Conservation (phyloP, 2,329 filamentous ascomycete genomes). For the Curvularia sp. region DNA sequence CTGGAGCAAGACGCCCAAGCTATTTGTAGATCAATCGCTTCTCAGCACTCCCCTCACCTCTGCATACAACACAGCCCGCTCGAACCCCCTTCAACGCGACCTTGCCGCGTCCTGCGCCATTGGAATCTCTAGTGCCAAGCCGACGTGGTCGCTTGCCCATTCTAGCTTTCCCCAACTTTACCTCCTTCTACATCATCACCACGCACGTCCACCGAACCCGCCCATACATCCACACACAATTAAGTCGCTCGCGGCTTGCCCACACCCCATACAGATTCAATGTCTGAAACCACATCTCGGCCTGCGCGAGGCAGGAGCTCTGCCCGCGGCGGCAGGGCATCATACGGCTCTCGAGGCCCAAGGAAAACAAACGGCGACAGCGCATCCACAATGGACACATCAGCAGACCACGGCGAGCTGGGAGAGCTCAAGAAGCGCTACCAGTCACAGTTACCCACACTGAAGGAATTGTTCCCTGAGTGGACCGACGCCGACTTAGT, state of each 20-base stretch:
- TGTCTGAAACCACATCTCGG: slow-evolving; percentile 95
- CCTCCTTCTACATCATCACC: slow-evolving; percentile 44
- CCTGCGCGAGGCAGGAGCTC: slow-evolving; percentile 90
- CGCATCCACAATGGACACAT: slow-evolving; percentile 64
- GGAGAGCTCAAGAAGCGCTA: slow-evolving; percentile 92
- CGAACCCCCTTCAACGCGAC: slow-evolving; percentile 28
- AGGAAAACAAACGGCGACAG: slow-evolving; percentile 74
- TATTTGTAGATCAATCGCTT: slow-evolving; percentile 17
- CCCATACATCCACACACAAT: slow-evolving; percentile 33
- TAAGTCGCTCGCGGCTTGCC: slow-evolving; percentile 32
- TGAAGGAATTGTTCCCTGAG: slow-evolving; percentile 92
- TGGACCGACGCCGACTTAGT: slow-evolving; percentile 97
- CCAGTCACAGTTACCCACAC: slow-evolving; percentile 74
- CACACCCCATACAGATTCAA: slow-evolving; percentile 61
- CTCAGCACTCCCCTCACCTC: slow-evolving; percentile 18
- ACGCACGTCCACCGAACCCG: slow-evolving; percentile 35
- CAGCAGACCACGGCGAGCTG: slow-evolving; percentile 86
- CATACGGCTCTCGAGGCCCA: slow-evolving; percentile 64
- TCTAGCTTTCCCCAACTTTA: slow-evolving; percentile 42
- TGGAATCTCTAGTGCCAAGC: slow-evolving; percentile 38
- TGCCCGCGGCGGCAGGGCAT: slow-evolving; percentile 80
- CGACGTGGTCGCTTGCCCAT: slow-evolving; percentile 35
- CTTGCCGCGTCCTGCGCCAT: slow-evolving; percentile 29
- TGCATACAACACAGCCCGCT: slow-evolving; percentile 21
- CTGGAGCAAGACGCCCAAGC: slow-evolving; percentile 10